phyloP scores from a whole-genome alignment of 1,139 yeast genomes.

The Hemisphaericaspora subhashii region DNA sequence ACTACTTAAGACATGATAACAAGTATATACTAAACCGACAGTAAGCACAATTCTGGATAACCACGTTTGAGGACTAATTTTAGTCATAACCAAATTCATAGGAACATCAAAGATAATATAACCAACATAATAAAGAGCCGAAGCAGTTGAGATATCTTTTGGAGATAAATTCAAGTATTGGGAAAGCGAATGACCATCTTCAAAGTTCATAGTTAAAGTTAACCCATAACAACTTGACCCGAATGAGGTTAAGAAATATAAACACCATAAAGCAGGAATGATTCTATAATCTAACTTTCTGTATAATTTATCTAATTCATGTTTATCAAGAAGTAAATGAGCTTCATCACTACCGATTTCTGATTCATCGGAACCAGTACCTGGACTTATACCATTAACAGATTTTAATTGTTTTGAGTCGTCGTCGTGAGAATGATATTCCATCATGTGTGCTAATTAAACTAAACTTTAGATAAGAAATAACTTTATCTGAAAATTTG shows the following conservation, averaged over 20 bases:
- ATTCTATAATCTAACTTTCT: constrained; percentile 67
- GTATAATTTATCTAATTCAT: constrained; percentile 58
- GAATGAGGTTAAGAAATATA: constrained; percentile 78
- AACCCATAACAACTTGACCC: constrained; percentile 78
- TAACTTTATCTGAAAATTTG: too few species aligned
- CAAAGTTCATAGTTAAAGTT: constrained; percentile 76
- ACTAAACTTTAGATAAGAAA: not conserved
- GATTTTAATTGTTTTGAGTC: not conserved
- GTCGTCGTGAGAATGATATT: not conserved
- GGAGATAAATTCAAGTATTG: constrained; percentile 52
- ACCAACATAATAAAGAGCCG: constrained; percentile 81
- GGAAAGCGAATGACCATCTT: constrained; percentile 59
- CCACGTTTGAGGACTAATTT: constrained; percentile 83
- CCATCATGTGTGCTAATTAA: not conserved
- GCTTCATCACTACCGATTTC: not conserved
- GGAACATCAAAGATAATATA: constrained; percentile 84
- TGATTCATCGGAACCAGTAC: constrained; percentile 1
- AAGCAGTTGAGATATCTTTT: constrained; percentile 69
- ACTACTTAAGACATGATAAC: constrained; percentile 60
- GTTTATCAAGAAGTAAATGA: constrained; percentile 10
- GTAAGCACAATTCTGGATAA: constrained; percentile 73
- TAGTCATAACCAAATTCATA: constrained; percentile 84
- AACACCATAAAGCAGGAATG: constrained; percentile 80
- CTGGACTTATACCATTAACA: not conserved
- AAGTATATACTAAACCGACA: constrained; percentile 75